Conservation (phyloP, 1,284 basidiomycete species). For the Chalciporus sp. region DNA sequence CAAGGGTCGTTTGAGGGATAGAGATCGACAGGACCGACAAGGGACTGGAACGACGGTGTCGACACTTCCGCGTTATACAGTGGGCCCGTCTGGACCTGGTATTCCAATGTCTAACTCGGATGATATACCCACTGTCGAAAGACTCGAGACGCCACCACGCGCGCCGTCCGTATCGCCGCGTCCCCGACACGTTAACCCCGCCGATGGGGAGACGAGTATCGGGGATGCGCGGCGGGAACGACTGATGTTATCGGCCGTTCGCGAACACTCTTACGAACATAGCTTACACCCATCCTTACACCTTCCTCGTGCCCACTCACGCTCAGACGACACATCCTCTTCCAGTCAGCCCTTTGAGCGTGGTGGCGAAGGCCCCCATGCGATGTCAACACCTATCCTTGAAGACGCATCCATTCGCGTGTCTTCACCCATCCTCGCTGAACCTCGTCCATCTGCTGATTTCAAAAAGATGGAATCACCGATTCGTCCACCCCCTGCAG, state of each 20-base stretch:
- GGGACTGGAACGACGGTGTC: background rate
- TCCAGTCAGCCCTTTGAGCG: conserved; percentile 30
- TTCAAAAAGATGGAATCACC: conserved; percentile 39
- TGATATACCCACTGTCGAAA: conserved; percentile 33
- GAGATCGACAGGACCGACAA: conserved; percentile 27
- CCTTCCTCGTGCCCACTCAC: conserved; percentile 19
- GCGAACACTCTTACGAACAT: conserved; percentile 28
- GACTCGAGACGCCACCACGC: conserved; percentile 28
- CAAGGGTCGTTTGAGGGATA: conserved; percentile 28
- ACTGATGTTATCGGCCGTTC: conserved; percentile 27
- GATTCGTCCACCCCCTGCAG: conserved; percentile 35
- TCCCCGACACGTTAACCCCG: conserved; percentile 12
- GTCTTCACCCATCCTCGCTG: conserved; percentile 33
- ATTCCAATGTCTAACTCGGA: conserved; percentile 29
- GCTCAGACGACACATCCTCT: conserved; percentile 22
- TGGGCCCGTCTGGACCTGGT: conserved; percentile 15
- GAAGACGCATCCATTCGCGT: conserved; percentile 25
- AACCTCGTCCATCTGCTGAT: conserved; percentile 35
- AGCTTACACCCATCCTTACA: conserved; percentile 14
- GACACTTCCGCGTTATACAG: conserved; percentile 19
- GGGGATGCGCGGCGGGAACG: conserved; percentile 26
- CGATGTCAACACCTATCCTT: conserved; percentile 35
- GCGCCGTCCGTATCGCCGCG: conserved; percentile 30
- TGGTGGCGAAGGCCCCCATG: conserved; percentile 26
- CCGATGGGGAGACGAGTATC: conserved; percentile 25